Percentiles rank a stretch among this genome's conserved stretches.
These are phyloP conservation scores for Arachis stenosperma DNA, from an alignment of 306 rosid species.

Conservation along the genomic window DNA sequence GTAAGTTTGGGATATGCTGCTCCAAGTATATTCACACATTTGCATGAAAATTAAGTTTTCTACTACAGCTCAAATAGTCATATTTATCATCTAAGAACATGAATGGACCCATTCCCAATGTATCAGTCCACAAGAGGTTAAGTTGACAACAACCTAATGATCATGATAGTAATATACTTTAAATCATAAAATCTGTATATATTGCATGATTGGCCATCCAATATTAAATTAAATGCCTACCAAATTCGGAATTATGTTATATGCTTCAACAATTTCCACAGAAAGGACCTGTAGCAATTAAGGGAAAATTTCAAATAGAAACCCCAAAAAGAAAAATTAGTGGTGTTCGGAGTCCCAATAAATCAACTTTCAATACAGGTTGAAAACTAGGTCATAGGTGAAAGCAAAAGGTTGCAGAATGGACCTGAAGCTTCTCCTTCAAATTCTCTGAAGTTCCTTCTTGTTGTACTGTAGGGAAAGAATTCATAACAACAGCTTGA, in stretches of 20 bases:
- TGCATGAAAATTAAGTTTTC: neutral
- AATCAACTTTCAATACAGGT: constrained; percentile 16
- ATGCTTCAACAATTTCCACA: constrained; percentile 72
- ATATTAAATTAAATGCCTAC: constrained; percentile 50
- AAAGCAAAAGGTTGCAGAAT: constrained; percentile 31
- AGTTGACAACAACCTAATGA: constrained; percentile 22
- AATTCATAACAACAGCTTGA: constrained; percentile 79
- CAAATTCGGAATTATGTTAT: constrained; percentile 79
- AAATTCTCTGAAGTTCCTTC: constrained; percentile 59
- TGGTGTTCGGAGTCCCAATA: neutral
- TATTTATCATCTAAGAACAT: neutral
- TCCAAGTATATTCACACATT: neutral
- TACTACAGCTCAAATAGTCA: neutral
- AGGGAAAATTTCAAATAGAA: constrained; percentile 26
- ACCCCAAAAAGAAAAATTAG: neutral
- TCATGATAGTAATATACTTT: neutral
- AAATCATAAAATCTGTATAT: constrained; percentile 14
- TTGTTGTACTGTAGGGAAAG: constrained; percentile 44
- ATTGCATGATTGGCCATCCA: constrained; percentile 20
- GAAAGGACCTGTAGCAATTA: constrained; percentile 59
- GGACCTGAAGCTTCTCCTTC: constrained; percentile 87
- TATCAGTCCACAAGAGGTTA: neutral
- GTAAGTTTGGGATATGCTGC: neutral
- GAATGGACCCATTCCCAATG: neutral
- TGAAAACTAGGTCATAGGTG: constrained; percentile 5